Conservation (phyloP, 805 yeast genomes). For the Pichia manshurica region DNA sequence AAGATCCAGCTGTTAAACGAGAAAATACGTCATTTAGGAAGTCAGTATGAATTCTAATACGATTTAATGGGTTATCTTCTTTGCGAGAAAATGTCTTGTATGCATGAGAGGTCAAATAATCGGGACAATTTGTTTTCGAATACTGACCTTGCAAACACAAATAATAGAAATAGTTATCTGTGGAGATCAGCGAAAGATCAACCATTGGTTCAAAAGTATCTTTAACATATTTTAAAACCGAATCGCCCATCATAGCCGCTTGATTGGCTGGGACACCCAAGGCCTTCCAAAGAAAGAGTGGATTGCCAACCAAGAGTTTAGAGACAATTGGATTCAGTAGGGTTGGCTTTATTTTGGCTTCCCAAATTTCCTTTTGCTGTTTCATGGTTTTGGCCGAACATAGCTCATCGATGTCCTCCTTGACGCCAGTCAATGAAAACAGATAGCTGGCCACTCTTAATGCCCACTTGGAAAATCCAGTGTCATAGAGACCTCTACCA, state of each 20-base stretch:
- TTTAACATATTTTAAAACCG: conserved; percentile 63
- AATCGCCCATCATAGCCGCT: conserved; percentile 71
- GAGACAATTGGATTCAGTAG: conserved; percentile 67
- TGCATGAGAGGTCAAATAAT: conserved; percentile 58
- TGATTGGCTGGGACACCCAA: conserved; percentile 86
- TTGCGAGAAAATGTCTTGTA: conserved; percentile 42
- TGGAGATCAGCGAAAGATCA: conserved; percentile 53
- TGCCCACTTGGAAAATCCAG: conserved; percentile 87
- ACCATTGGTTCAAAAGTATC: conserved; percentile 78
- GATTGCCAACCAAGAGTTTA: conserved; percentile 67
- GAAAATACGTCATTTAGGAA: conserved; percentile 69
- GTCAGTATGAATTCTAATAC: conserved; percentile 74
- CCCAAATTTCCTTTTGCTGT: conserved; percentile 65
- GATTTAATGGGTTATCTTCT: conserved; percentile 50
- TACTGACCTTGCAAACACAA: conserved; percentile 60
- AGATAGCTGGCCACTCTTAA: conserved; percentile 58
- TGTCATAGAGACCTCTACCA: conserved; percentile 66
- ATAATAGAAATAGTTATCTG: conserved; percentile 75
- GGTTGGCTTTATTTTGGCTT: conserved; percentile 55
- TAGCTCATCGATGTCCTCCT: conserved; percentile 45
- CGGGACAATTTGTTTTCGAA: conserved; percentile 63
- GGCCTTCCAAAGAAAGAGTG: conserved; percentile 82
- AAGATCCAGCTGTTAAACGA: conserved; percentile 53
- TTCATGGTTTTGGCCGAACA: conserved; percentile 52
- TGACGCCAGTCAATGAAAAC: conserved; percentile 51